These are phyloP conservation scores for Erigeron canadensis DNA, from an alignment of 129 eudicot genomes.

Conservation along the genomic window DNA sequence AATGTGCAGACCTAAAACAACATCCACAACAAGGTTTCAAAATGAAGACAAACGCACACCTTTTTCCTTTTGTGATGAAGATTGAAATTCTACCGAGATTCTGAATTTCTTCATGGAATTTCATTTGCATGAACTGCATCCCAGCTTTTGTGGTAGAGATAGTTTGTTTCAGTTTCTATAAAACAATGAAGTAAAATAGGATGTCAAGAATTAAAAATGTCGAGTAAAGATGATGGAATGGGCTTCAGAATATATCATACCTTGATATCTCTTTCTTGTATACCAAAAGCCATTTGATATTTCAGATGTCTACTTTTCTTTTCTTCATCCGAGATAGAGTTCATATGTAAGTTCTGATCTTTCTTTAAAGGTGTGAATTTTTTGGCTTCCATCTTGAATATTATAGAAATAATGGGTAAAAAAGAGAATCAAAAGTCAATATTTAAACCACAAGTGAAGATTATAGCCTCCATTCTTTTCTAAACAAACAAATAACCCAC, in stretches of 20 bases:
- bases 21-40: slow-evolving; percentile 14
- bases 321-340: slow-evolving; percentile 47
- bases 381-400: slow-evolving; percentile 38
- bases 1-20: slow-evolving; percentile 64
- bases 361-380: slow-evolving; percentile 26
- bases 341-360: slow-evolving; percentile 31
- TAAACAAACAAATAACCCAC: slow-evolving; percentile 21
- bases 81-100: slow-evolving; percentile 61
- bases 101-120: slow-evolving; percentile 77
- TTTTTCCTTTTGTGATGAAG: neutral
- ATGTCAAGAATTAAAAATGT: neutral
- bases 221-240: slow-evolving; percentile 4
- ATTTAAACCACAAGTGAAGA: neutral
- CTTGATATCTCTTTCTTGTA: slow-evolving; percentile 67
- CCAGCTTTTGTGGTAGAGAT: slow-evolving; percentile 78
- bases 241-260: slow-evolving; percentile 35
- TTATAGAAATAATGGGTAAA: neutral
- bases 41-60: neutral
- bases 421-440: slow-evolving; percentile 7
- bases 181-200: slow-evolving; percentile 5
- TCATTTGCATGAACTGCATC: slow-evolving; percentile 86
- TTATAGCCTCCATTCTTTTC: neutral
- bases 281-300: slow-evolving; percentile 56
- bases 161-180: slow-evolving; percentile 77
- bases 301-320: slow-evolving; percentile 43